phyloP scores from a whole-genome alignment of 306 rosid genomes.

The Sindora glabra region DNA sequence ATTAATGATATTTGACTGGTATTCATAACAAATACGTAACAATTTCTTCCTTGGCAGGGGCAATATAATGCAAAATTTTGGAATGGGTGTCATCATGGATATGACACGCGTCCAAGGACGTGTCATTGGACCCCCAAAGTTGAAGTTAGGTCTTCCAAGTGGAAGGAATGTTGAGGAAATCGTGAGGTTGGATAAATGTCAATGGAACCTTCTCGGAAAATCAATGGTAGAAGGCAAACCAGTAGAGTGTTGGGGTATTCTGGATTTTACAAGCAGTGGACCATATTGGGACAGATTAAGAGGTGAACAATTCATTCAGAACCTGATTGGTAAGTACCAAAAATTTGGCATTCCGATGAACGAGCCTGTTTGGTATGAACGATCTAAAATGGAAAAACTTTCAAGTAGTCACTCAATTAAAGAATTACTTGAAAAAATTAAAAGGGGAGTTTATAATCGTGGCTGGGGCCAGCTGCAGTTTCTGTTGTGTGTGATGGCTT shows the following conservation, averaged over 20 bases:
- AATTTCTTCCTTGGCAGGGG: conserved; percentile 50
- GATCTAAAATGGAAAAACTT: conserved; percentile 43
- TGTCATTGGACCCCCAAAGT: conserved; percentile 58
- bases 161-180: conserved; percentile 31
- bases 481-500: conserved; percentile 64
- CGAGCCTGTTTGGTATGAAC: conserved; percentile 32
- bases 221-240: conserved; percentile 54
- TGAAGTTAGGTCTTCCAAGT: conserved; percentile 46
- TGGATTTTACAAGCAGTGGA: conserved; percentile 38
- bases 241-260: conserved; percentile 49
- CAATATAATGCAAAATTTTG: conserved; percentile 42
- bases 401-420: conserved; percentile 13
- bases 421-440: conserved; percentile 36
- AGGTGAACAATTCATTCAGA: conserved; percentile 27
- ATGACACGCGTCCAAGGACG: conserved; percentile 59
- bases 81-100: conserved; percentile 39
- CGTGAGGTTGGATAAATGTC: conserved; percentile 50
- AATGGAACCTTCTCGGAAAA: conserved; percentile 62
- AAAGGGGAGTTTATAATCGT: not conserved
- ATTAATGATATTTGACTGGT: not conserved
- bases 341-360: conserved; percentile 53
- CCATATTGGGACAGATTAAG: conserved; percentile 14
- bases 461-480: conserved; percentile 33
- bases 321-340: conserved; percentile 32
- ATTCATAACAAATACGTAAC: too few species aligned